These are phyloP conservation scores for Aspergillus floridensis DNA, from an alignment of 2,329 filamentous ascomycete species.

Conservation along the genomic window DNA sequence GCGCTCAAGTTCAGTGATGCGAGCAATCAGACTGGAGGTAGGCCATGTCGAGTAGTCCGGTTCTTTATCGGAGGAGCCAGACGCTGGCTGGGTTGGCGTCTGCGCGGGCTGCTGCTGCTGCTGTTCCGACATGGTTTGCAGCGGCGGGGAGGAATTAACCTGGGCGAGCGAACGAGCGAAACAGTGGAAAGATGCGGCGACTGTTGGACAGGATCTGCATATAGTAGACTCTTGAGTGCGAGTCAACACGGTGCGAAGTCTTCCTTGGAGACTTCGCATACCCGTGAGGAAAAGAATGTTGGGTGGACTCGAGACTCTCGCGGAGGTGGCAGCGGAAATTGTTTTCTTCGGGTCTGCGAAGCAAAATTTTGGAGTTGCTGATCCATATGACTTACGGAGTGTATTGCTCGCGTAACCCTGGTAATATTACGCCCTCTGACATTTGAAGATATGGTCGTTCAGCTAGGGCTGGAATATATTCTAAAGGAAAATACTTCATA, in stretches of 20 bases:
- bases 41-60: slow-evolving; percentile 65
- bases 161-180: slow-evolving; percentile 11
- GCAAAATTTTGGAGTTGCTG: slow-evolving; percentile 9
- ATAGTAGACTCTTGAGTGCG: slow-evolving; percentile 8
- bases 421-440: slow-evolving; percentile 6
- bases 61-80: slow-evolving; percentile 10
- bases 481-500: too few species aligned
- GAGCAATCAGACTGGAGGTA: slow-evolving; percentile 64
- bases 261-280: slow-evolving; percentile 31
- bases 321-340: neutral
- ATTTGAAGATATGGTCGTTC: too few species aligned
- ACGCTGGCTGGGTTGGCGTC: neutral
- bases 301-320: neutral
- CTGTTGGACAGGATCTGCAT: neutral
- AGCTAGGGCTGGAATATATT: too few species aligned
- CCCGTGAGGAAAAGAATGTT: slow-evolving; percentile 17
- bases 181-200: slow-evolving; percentile 13
- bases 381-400: neutral
- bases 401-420: slow-evolving; percentile 9
- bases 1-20: slow-evolving; percentile 66
- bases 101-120: neutral
- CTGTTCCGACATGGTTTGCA: slow-evolving; percentile 22
- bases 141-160: slow-evolving; percentile 13
- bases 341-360: neutral
- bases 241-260: slow-evolving; percentile 15